phyloP scores from a whole-genome alignment of 1,139 yeast species.

The Suhomyces bribrorum region DNA sequence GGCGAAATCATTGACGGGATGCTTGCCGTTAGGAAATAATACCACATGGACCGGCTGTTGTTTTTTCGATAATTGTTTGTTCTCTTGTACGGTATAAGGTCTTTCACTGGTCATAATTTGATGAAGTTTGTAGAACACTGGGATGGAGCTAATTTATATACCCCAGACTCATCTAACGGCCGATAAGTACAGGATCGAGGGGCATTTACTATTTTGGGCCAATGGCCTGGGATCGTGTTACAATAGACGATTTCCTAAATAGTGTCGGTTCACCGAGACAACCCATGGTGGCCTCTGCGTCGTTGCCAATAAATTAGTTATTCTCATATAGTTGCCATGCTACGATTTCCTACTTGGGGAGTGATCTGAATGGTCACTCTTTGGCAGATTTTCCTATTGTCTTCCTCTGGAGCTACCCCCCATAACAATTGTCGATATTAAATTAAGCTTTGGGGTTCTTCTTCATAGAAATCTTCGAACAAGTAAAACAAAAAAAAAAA shows the following conservation, averaged over 20 bases:
- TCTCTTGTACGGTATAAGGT: constrained; percentile 8
- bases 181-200: constrained; percentile 1
- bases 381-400: too few relatives aligned
- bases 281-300: too few relatives aligned
- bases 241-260: neutral
- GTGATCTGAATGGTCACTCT: too few relatives aligned
- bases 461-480: too few relatives aligned
- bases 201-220: neutral
- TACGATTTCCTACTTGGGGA: too few relatives aligned
- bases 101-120: constrained; percentile 6
- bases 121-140: neutral
- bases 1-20: constrained; percentile 11
- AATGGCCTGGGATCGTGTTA: constrained; percentile 1
- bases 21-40: constrained; percentile 11
- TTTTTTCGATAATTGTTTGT: constrained; percentile 9
- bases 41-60: constrained; percentile 8
- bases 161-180: constrained; percentile 6
- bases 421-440: too few relatives aligned
- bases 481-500: too few relatives aligned
- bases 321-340: too few relatives aligned
- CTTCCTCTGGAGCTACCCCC: too few relatives aligned
- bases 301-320: too few relatives aligned
- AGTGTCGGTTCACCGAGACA: neutral
- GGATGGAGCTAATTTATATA: constrained; percentile 4
- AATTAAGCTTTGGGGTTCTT: too few relatives aligned